phyloP scores from a whole-genome alignment of 768 basidiomycete genomes.

The Sporobolomyces pararoseus region DNA sequence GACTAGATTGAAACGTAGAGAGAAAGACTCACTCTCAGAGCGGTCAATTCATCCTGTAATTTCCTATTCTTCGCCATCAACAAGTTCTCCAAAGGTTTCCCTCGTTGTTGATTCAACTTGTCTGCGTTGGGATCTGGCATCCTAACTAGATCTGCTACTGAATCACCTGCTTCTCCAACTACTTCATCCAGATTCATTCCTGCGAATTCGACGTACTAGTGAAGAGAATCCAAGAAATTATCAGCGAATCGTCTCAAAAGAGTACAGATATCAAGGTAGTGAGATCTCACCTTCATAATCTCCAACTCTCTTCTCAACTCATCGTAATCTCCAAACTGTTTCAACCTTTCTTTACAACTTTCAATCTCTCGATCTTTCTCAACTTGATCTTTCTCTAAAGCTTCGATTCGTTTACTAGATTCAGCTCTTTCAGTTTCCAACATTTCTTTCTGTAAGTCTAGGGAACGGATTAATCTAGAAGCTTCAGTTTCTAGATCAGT shows the following conservation, averaged over 20 bases:
- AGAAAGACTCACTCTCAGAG: constrained; percentile 64
- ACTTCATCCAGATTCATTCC: constrained; percentile 70
- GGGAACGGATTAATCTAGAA: constrained; percentile 62
- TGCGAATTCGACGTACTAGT: constrained; percentile 90
- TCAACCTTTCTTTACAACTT: constrained; percentile 64
- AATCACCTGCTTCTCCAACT: background rate
- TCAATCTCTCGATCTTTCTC: constrained; percentile 63
- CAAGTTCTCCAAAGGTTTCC: constrained; percentile 81
- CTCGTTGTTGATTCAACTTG: constrained; percentile 69
- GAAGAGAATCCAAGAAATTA: no score
- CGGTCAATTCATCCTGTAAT: constrained; percentile 86
- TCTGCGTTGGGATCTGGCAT: constrained; percentile 86
- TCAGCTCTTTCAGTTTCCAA: constrained; percentile 61
- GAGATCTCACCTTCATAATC: constrained; percentile 80
- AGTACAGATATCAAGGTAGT: no score
- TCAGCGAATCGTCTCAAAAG: background rate
- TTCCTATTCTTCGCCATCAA: constrained; percentile 91
- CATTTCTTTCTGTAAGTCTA: constrained; percentile 55
- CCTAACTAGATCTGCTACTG: constrained; percentile 51
- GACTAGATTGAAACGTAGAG: background rate
- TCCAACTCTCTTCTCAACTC: constrained; percentile 96
- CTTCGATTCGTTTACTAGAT: constrained; percentile 60
- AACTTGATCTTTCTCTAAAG: constrained; percentile 24
- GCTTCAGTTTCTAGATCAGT: constrained; percentile 71
- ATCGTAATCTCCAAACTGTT: constrained; percentile 80